Evolutionary conservation across 2,329 filamentous ascomycete species (phyloP), one percentile per base, ranked within the genome.

Genomic region (Seiridium unicorne): DNA sequence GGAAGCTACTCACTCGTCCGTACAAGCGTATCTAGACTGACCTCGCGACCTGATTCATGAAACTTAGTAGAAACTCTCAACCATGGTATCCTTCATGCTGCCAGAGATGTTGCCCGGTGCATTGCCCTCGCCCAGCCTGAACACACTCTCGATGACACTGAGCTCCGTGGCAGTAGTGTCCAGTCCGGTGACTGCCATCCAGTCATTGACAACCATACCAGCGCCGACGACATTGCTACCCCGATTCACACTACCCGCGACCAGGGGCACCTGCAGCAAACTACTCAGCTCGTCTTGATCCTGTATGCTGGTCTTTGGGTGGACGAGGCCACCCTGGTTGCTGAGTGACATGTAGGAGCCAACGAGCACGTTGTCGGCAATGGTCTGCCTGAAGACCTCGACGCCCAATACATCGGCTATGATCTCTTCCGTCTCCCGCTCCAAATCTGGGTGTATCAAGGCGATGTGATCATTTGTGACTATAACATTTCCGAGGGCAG

Each of bases 361-460:
- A 44, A 96, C 95, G 35, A 99, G 87, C 60, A 99, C 95, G 74
- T 98, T 97, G 78, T 97, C 93, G 70, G 94, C 93, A 62, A 99
- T 90, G 51, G 95, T 98, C 82, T 99, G 95, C 64, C 92, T 83
- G 80, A 95, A 96, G 9, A 95, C 91, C 76, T 96, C 91, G 60
- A 96, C 91, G 64, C 91, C 91, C 26, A 96, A 81, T 61, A 96
- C 92, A 74, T 99, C 95, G 69, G 95, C 92, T 73, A 99, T 93
- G 68, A 99, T 97, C 81, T 99, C 95, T 79, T 99, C 95, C 13
- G 93, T 97, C 82, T 99, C 95, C 63, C 94, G 90, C 83, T 98
- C 95, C 62, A 99, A 83, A 73, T 99, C 95, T 9, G 95, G 95
- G 75, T 99, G 95, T 63, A 98, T 89, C 49, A 99, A 88, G 57